Base-by-base conservation (phyloP, 225 moss, liverwort and hornwort species). In the Bryoerythrophyllum caledonicum region DNA sequence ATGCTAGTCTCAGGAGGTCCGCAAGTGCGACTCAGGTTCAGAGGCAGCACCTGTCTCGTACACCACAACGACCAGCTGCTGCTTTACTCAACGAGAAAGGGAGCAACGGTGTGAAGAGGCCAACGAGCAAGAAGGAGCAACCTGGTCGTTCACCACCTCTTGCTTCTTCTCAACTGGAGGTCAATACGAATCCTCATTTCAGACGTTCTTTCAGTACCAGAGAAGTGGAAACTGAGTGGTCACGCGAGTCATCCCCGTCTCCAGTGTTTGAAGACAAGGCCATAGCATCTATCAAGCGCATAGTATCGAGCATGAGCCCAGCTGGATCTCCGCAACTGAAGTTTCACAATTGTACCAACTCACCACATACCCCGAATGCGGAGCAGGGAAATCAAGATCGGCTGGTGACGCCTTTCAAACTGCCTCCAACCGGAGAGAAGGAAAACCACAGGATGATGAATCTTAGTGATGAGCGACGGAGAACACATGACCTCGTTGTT, bases 401-500 rank as follows among this genome's bases (percentile, higher is more conserved):
- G 32, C 27, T 68, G 59, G 80, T 86, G 72, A 81, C 81, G n/a
- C 82, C 88, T 26, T 88, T 78, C 24, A 83, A 65, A 53, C 64
- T 88, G 58, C 85, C 83, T 81, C 60, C 81, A 55, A 48, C 76
- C 35, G 38, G 59, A 38, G 88, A 88, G 67, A 83, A 74, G 68
- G 81, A 83, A 41, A 81, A 81, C 62, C 19, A 52, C 61, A 80
- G 62, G 73, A 40, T 65, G 51, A n/a, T n/a, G 73, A 77, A 62
- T 81, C 73, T 60, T 15, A 72, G 46, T 58, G 78, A 80, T 82
- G 80, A 82, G 78, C 75, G 59, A 66, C 85, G 80, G 61, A 80
- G 79, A 74, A 76, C 85, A 64, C 75, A 85, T n/a, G 85, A 82
- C 68, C 84, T 87, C 19, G 84, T 87, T 76, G 76, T 87, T 60